These are phyloP conservation scores for Populus hybrid DNA, from an alignment of 441 rosid genomes.

Conservation along the genomic window DNA sequence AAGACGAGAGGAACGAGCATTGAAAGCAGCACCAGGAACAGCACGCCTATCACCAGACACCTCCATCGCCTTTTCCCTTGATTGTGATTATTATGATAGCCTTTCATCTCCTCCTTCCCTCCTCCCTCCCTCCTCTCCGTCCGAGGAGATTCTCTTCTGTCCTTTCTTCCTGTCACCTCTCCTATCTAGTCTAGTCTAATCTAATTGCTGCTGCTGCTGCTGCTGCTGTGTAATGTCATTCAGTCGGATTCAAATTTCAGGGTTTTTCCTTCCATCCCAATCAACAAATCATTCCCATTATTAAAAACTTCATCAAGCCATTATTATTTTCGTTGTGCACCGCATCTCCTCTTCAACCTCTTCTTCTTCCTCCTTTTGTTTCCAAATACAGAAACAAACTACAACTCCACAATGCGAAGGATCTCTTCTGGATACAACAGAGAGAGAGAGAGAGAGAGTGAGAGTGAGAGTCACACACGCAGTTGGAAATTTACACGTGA, in stretches of 20 bases:
- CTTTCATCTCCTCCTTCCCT: constrained; percentile 30
- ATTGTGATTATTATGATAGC: constrained; percentile 51
- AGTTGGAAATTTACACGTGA: neutral
- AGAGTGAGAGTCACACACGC: neutral
- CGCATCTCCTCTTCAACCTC: neutral
- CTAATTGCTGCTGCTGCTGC: neutral
- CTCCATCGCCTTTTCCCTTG: constrained; percentile 67
- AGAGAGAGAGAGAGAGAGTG: neutral
- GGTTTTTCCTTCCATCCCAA: neutral
- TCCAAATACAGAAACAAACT: neutral
- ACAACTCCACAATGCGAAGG: neutral
- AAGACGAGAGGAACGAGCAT: constrained; percentile 96
- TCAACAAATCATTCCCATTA: neutral
- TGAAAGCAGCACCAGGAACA: constrained; percentile 81
- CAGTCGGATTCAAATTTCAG: neutral
- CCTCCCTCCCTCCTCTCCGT: neutral
- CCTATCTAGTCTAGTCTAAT: neutral
- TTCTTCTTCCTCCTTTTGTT: neutral
- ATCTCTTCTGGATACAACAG: neutral
- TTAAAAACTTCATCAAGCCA: neutral
- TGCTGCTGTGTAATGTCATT: neutral
- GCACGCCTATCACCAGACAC: constrained; percentile 62
- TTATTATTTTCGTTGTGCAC: neutral
- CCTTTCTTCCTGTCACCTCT: neutral
- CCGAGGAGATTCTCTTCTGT: neutral